These are phyloP conservation scores for Candida ulmi DNA, from an alignment of 805 yeast genomes.

Conservation along the genomic window DNA sequence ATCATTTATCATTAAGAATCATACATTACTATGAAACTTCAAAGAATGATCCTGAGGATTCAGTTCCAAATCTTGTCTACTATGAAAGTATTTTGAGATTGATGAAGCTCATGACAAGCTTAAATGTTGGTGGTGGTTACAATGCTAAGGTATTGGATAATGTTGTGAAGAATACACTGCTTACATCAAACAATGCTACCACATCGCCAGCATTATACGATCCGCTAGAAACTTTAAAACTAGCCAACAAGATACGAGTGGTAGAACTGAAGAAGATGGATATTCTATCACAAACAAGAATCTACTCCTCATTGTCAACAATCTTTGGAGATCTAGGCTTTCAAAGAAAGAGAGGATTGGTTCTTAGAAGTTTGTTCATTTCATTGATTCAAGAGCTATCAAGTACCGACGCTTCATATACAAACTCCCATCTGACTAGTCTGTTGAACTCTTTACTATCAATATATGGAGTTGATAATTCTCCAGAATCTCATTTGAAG, in stretches of 20 bases:
- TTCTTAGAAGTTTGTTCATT: constrained; percentile 59
- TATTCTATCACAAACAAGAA: constrained; percentile 48
- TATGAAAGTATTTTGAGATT: constrained; percentile 66
- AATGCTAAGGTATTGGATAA: constrained; percentile 35
- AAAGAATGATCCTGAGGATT: constrained; percentile 56
- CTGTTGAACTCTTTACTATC: constrained; percentile 44
- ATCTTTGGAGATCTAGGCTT: constrained; percentile 59
- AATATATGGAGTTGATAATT: constrained; percentile 47
- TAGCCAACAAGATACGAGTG: constrained; percentile 42
- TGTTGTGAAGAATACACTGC: constrained; percentile 36
- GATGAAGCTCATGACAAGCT: constrained; percentile 51
- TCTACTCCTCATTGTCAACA: constrained; percentile 61
- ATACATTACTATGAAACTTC: constrained; percentile 45
- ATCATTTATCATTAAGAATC: constrained; percentile 32
- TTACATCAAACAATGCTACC: constrained; percentile 4
- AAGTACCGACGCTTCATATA: not conserved
- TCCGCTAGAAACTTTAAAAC: constrained; percentile 39
- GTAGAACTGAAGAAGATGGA: constrained; percentile 40
- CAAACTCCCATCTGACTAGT: constrained; percentile 28
- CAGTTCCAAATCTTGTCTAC: constrained; percentile 76
- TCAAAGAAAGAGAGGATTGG: constrained; percentile 62
- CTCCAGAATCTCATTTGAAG: constrained; percentile 25
- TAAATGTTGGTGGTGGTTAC: constrained; percentile 45
- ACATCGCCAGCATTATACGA: constrained; percentile 18
- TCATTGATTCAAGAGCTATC: constrained; percentile 38